Percentiles rank a stretch among this genome's conserved stretches.
These are phyloP conservation scores for Porodaedalea pini DNA, from an alignment of 1,284 basidiomycete species.

Conservation along the genomic window DNA sequence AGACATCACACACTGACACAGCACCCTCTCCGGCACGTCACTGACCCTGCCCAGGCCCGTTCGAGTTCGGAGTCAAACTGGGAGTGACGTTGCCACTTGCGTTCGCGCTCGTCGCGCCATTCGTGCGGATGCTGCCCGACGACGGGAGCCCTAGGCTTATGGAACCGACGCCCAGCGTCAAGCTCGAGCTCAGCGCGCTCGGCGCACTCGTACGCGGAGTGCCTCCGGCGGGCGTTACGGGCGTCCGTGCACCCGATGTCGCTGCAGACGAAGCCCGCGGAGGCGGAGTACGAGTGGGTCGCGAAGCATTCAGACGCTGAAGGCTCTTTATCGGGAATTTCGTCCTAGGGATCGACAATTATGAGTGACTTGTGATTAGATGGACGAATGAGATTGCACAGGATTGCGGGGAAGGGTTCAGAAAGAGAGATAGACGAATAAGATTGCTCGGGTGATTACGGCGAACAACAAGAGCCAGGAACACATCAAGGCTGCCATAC, in stretches of 20 bases:
- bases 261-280: slow-evolving; percentile 5
- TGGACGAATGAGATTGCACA: slow-evolving; percentile 12
- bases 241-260: slow-evolving; percentile 7
- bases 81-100: background rate
- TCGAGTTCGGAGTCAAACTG: background rate
- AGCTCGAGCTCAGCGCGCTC: background rate
- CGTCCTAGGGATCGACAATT: slow-evolving; percentile 49
- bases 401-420: slow-evolving; percentile 14
- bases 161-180: background rate
- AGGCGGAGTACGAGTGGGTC: slow-evolving; percentile 30
- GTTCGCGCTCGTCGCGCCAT: background rate
- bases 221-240: background rate
- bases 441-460: slow-evolving; percentile 13
- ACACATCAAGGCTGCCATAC: background rate
- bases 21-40: background rate
- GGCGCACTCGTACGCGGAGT: background rate
- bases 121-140: slow-evolving; percentile 8
- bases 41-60: slow-evolving; percentile 6
- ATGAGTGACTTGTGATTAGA: background rate
- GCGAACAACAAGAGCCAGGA: background rate
- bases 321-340: slow-evolving; percentile 90
- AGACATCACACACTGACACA: background rate
- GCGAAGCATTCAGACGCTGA: slow-evolving; percentile 69
- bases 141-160: background rate
- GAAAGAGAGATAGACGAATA: background rate